Percentiles rank a stretch among this genome's conserved stretches.
Conservation (phyloP, 306 rosid genomes). For the Vigna mungo region DNA sequence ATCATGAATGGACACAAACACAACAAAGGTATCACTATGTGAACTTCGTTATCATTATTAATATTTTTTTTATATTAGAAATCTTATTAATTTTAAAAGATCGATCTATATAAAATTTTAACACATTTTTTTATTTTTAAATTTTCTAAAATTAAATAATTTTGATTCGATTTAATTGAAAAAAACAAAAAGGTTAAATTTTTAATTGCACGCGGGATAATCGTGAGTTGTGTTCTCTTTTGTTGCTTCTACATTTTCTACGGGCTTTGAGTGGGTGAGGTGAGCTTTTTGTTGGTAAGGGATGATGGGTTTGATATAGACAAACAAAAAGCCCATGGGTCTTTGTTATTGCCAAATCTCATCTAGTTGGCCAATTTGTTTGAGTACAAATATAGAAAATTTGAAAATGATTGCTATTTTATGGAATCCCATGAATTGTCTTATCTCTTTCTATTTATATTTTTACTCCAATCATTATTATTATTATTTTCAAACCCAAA, state of each 20-base stretch:
- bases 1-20: not conserved
- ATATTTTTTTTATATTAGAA: too few species aligned
- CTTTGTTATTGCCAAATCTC: slow-evolving; percentile 38
- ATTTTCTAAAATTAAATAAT: too few species aligned
- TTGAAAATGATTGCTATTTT: slow-evolving; percentile 44
- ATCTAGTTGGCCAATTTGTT: slow-evolving; percentile 39
- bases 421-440: slow-evolving; percentile 35
- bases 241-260: slow-evolving; percentile 11
- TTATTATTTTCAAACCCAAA: too few species aligned
- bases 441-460: slow-evolving; percentile 29
- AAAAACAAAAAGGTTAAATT: too few species aligned
- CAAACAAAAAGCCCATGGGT: slow-evolving; percentile 50
- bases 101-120: too few species aligned
- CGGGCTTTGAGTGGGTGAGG: slow-evolving; percentile 43
- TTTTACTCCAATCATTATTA: slow-evolving; percentile 22
- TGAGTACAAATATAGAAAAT: slow-evolving; percentile 19
- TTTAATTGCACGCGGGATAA: slow-evolving; percentile 51
- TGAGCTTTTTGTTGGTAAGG: slow-evolving; percentile 34
- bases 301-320: slow-evolving; percentile 38
- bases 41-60: too few species aligned
- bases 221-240: slow-evolving; percentile 35
- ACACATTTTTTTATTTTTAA: too few species aligned
- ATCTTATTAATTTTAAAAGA: too few species aligned
- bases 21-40: not conserved
- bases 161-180: too few species aligned